phyloP scores from a whole-genome alignment of 169 alveolate genomes.

The Plasmodium gonderi region DNA sequence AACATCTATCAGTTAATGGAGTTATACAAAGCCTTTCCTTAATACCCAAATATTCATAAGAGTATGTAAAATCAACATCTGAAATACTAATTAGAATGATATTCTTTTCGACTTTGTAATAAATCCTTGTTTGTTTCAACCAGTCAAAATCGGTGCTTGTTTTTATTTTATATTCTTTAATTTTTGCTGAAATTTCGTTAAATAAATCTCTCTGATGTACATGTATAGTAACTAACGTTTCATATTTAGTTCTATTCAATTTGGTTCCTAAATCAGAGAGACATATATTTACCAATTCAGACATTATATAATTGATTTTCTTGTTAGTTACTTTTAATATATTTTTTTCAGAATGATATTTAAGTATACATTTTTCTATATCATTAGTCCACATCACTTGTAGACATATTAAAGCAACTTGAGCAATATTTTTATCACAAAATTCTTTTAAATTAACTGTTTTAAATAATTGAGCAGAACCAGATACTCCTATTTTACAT shows the following conservation, averaged over 20 bases:
- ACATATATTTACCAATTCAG: slow-evolving; percentile 91
- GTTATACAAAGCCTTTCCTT: slow-evolving; percentile 97
- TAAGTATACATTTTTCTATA: slow-evolving; percentile 93
- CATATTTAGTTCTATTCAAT: slow-evolving; percentile 94
- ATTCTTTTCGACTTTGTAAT: slow-evolving; percentile 90
- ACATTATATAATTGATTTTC: slow-evolving; percentile 89
- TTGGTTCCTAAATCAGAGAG: slow-evolving; percentile 91
- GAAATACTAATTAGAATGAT: slow-evolving; percentile 91
- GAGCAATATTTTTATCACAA: slow-evolving; percentile 93
- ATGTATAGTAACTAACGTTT: slow-evolving; percentile 96
- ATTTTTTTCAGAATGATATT: slow-evolving; percentile 88
- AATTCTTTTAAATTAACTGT: slow-evolving; percentile 90
- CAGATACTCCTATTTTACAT: slow-evolving; percentile 88
- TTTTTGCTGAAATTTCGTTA: slow-evolving; percentile 89
- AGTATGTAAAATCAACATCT: slow-evolving; percentile 95
- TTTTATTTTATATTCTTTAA: slow-evolving; percentile 77
- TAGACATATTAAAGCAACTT: slow-evolving; percentile 93
- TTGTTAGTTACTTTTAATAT: slow-evolving; percentile 80
- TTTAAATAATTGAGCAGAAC: slow-evolving; percentile 85
- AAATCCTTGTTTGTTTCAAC: slow-evolving; percentile 97
- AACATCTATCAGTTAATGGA: slow-evolving; percentile 98
- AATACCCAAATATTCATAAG: slow-evolving; percentile 97
- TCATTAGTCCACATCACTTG: slow-evolving; percentile 95
- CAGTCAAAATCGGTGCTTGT: slow-evolving; percentile 92
- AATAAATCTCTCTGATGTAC: slow-evolving; percentile 97